Base-by-base conservation (phyloP, 129 eudicot genomes). In the Pittosporum tobira region DNA sequence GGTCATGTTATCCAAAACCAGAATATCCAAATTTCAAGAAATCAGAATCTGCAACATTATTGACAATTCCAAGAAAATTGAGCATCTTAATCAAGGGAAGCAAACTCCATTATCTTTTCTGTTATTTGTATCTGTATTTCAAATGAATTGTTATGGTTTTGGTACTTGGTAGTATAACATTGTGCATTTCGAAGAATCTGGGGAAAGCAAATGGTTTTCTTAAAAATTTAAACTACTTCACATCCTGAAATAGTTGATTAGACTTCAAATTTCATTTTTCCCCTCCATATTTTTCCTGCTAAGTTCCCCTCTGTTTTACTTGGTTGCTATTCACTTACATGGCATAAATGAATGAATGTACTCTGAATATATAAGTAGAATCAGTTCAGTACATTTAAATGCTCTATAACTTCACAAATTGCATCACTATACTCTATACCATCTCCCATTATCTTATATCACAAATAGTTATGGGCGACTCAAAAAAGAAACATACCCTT, bases 391-490 rank as follows among this genome's bases (percentile, higher is more conserved):
- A 63, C 57, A 71, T 55, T 64, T 57, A 46, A 57, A 43, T 36
- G 42, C 29, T 59, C 40, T 38, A 14, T 21, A 5, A 71, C 57
- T 50, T 53, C 47, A 64, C 76, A 64, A 56, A 14, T 48, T 59
- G 59, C 38, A 36, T 27, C 37, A 57, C 49, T 19, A 47, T 46
- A 37, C 48, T 64, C 67, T 72, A 64, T 64, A 51, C 67, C 62
- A 46, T 67, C 66, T 62, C 61, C 44, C 29, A 54, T 37, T 20
- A 27, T 24, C 46, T 46, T 46, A 13, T n/a, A 48, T 19, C 55
- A 56, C 72, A 47, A 31, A 23, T 25, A 34, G 15, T 21, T 36
- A 26, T 38, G 7, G 52, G 22, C 30, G 53, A 29, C 48, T 11
- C 21, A 51, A 51, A 29, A 51, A 50, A 49, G 45, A 59, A 47